Evolutionary conservation across 805 yeast species (phyloP).

Genomic region (Peterozyma toletana): DNA sequence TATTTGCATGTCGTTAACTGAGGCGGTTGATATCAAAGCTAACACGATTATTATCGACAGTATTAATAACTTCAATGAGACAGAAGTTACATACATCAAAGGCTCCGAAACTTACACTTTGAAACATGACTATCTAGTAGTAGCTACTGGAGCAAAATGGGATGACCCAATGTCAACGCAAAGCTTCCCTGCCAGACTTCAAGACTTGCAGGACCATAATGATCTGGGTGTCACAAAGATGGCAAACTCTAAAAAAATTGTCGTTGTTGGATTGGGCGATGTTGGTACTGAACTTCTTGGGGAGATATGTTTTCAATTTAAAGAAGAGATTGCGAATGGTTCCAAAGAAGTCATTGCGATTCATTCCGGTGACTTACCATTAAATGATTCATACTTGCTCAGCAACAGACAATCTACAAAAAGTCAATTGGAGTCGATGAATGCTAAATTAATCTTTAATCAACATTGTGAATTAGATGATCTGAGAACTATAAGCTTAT

Average conservation of each 20-base stretch:
- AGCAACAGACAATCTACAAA: slow-evolving; percentile 2
- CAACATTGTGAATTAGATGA: slow-evolving; percentile 6
- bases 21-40: slow-evolving; percentile 1
- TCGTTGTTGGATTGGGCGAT: slow-evolving; percentile 26
- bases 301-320: slow-evolving; percentile 18
- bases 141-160: slow-evolving; percentile 25
- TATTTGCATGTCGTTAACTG: no score
- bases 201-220: slow-evolving; percentile 11
- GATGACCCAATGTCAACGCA: slow-evolving; percentile 16
- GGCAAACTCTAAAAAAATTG: slow-evolving; percentile 17
- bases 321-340: slow-evolving; percentile 8
- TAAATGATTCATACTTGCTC: slow-evolving; percentile 3
- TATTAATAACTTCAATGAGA: slow-evolving; percentile 13
- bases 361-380: slow-evolving; percentile 13
- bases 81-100: slow-evolving; percentile 10
- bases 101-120: slow-evolving; percentile 1
- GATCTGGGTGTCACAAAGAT: slow-evolving; percentile 10
- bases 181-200: neutral
- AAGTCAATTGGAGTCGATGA: slow-evolving; percentile 6
- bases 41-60: no score
- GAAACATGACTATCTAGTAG: slow-evolving; percentile 17
- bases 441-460: slow-evolving; percentile 12
- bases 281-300: slow-evolving; percentile 24
- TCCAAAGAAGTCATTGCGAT: slow-evolving; percentile 17
- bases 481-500: neutral